phyloP scores from a whole-genome alignment of 2,329 filamentous ascomycete species.

The Cladobotryum mycophilum region DNA sequence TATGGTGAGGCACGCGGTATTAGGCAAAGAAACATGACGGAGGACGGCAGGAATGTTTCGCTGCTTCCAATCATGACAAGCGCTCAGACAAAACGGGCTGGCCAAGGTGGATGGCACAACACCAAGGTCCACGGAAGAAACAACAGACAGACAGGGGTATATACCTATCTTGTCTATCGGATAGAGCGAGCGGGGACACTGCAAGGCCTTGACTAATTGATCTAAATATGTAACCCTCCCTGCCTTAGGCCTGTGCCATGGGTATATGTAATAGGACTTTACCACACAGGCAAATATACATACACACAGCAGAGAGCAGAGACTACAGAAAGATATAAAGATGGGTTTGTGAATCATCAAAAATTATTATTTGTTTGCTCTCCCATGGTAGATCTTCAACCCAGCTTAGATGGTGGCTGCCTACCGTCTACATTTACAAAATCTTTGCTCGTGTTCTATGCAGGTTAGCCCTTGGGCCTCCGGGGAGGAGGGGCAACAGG shows the following conservation, averaged over 20 bases:
- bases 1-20: not conserved
- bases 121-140: not conserved
- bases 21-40: not conserved
- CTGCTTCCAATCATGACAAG: not conserved
- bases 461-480: not conserved
- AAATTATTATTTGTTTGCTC: too few relatives aligned
- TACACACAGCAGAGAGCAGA: too few relatives aligned
- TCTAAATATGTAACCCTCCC: too few relatives aligned
- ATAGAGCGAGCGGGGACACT: not conserved
- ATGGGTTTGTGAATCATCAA: too few relatives aligned
- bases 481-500: not conserved
- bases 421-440: not conserved
- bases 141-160: not conserved
- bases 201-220: too few relatives aligned
- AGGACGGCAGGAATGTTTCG: not conserved
- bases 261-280: too few relatives aligned
- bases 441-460: not conserved
- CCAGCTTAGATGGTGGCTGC: not conserved
- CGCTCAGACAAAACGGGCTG: not conserved
- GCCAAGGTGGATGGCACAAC: not conserved
- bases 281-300: too few relatives aligned
- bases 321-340: too few relatives aligned
- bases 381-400: too few relatives aligned
- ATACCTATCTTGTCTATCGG: not conserved
- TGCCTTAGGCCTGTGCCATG: too few relatives aligned